A percentile compares a stretch with the other conserved stretches of the same genome.
Evolutionary conservation across 495 filamentous ascomycete genomes (phyloP).

Genomic region (Lophiotrema nucula): DNA sequence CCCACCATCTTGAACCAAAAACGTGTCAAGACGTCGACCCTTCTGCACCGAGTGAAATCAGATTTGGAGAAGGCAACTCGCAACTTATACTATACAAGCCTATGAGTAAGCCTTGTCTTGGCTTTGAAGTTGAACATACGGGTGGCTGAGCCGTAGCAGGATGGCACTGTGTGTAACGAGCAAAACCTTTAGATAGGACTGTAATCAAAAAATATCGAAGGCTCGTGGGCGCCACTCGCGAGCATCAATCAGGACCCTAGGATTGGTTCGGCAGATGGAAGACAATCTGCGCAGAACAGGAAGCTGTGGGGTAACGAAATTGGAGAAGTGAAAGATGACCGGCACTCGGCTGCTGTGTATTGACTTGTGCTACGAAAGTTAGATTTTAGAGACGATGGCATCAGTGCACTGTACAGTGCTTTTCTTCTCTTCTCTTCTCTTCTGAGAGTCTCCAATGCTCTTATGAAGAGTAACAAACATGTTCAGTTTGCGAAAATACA

Average conservation of each 20-base stretch:
- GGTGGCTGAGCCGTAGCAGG: conserved; percentile 3
- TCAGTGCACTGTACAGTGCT: no score
- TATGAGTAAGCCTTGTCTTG: background rate
- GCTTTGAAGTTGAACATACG: conserved; percentile 1
- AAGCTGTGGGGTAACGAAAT: conserved; percentile 24
- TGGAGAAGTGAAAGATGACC: conserved; percentile 6
- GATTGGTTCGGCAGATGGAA: conserved; percentile 28
- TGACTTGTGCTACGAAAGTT: no score
- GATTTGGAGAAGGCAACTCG: conserved; percentile 3
- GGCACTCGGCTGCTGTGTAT: conserved; percentile 4
- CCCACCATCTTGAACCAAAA: conserved; percentile 9
- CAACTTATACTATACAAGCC: conserved; percentile 21
- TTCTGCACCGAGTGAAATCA: background rate
- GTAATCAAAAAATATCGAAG: conserved; percentile 24
- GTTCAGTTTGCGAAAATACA: no score
- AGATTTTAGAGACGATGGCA: no score
- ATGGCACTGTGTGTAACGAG: background rate
- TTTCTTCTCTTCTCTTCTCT: no score
- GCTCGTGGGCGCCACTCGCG: conserved; percentile 17
- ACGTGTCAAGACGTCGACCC: background rate
- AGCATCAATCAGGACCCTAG: background rate
- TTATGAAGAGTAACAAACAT: no score
- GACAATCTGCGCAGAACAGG: conserved; percentile 14
- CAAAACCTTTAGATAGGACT: conserved; percentile 17
- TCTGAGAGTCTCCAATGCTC: no score